phyloP scores from a whole-genome alignment of 2,329 filamentous ascomycete species.

The Thielaviopsis populi region DNA sequence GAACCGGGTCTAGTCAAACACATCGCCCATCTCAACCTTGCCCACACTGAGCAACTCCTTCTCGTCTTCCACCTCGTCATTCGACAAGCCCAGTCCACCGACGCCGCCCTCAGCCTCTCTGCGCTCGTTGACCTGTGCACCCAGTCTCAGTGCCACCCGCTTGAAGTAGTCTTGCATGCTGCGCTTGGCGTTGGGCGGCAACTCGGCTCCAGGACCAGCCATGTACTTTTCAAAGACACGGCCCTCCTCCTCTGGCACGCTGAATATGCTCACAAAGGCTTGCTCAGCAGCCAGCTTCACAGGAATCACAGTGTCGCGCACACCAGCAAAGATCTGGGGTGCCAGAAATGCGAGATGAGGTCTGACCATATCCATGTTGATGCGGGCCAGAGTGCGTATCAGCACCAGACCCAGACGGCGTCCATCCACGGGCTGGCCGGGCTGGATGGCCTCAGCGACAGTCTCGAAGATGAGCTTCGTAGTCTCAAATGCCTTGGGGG shows the following conservation, averaged over 20 bases:
- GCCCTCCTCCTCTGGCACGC: constrained; percentile 72
- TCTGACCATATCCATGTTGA: constrained; percentile 63
- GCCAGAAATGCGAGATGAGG: constrained; percentile 71
- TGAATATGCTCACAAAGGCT: constrained; percentile 81
- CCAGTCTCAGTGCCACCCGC: constrained; percentile 69
- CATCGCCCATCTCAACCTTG: constrained; percentile 49
- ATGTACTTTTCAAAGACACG: constrained; percentile 88
- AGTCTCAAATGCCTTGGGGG: constrained; percentile 55
- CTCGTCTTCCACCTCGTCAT: constrained; percentile 89
- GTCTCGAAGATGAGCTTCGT: constrained; percentile 68
- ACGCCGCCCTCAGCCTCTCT: constrained; percentile 82
- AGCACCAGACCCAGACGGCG: constrained; percentile 78
- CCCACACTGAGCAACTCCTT: constrained; percentile 93
- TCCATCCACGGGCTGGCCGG: constrained; percentile 65
- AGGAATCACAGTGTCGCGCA: constrained; percentile 83
- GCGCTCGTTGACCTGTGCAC: constrained; percentile 74
- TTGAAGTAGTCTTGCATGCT: constrained; percentile 98
- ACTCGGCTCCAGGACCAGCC: constrained; percentile 46
- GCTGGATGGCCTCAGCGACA: constrained; percentile 58
- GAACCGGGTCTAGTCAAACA: constrained; percentile 15
- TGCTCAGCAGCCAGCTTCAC: constrained; percentile 92
- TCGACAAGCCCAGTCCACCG: constrained; percentile 70
- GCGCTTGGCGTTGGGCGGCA: constrained; percentile 61
- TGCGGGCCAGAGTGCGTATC: constrained; percentile 66
- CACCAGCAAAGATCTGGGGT: constrained; percentile 71